Base-by-base conservation (phyloP, 2,329 filamentous ascomycete species). In the Xylogone sp. region DNA sequence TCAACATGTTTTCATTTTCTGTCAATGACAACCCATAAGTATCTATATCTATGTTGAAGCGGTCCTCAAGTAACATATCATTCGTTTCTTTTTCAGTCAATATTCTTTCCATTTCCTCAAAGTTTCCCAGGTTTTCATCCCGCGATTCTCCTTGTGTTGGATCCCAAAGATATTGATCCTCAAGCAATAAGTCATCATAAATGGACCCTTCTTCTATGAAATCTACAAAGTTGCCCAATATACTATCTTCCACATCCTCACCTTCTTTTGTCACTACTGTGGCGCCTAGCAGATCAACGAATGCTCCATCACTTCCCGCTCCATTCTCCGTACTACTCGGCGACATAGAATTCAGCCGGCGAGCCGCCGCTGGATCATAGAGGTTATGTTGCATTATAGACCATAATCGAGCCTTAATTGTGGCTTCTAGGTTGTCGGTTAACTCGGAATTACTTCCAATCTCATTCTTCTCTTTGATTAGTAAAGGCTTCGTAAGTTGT, bases 391-490 rank as follows among this genome's bases (percentile, higher is more conserved):
- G 48, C 44, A 53, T 51, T 39, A 53, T 53, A 5, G 18, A 39
- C 48, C 49, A 51, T 22, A 51, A 16, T n/a, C 49, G 49, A 16
- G 48, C 43, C 44, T 53, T 29, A 19, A 53, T 19, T 5, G 48
- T 19, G 22, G 45, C n/a, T 22, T n/a, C 24, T 6, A 48, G 52
- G 3, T 34, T 18, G 5, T 42, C 27, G n/a, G 9, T 2, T 5
- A 42, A 21, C 21, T n/a, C 21, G 6, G n/a, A 4, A 7, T 20
- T 18, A 18, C 8, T 4, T 2, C 22, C 29, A 21, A 21, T 9
- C 12, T 46, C 19, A 12, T 20, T 21, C 20, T 19, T 16, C 20
- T 43, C 43, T 9, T 12, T 9, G 19, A 24, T 27, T 31, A 10
- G 49, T n/a, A n/a, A 22, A 19, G 42, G 34, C 9, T 45, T 21